Evolutionary conservation across 257 asterid species (phyloP).

Genomic region (Eustoma russellianum): DNA sequence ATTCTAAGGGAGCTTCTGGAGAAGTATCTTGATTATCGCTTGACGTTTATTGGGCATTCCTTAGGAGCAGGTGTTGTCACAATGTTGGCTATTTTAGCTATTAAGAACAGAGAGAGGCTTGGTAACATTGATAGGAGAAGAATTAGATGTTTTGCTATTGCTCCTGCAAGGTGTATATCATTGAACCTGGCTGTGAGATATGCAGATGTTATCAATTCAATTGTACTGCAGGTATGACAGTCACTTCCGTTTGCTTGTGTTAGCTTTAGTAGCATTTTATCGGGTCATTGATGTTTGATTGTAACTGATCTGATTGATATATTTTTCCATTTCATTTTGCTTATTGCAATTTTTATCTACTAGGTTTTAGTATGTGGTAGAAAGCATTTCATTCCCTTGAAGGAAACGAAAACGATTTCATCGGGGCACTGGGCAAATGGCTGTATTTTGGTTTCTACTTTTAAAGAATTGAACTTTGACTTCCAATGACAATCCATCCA

Average conservation of each 20-base stretch:
- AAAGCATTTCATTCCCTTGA: no score
- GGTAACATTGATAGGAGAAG: slow-evolving; percentile 68
- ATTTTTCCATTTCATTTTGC: no score
- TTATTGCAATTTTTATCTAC: no score
- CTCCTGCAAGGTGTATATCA: slow-evolving; percentile 94
- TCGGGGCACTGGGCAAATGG: no score
- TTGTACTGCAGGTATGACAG: slow-evolving; percentile 78
- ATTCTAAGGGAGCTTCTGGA: slow-evolving; percentile 46
- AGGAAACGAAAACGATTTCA: no score
- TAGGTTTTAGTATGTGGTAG: no score
- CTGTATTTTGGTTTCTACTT: no score
- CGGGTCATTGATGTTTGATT: no score
- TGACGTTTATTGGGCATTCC: slow-evolving; percentile 94
- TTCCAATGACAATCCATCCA: no score
- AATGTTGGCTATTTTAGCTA: slow-evolving; percentile 62
- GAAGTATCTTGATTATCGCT: slow-evolving; percentile 41
- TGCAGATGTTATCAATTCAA: slow-evolving; percentile 86
- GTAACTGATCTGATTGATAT: no score
- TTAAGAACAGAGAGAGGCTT: slow-evolving; percentile 62
- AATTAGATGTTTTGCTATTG: slow-evolving; percentile 89
- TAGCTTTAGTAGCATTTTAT: neutral
- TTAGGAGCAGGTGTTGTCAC: slow-evolving; percentile 96
- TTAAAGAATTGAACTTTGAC: neutral
- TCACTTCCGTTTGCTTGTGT: neutral
- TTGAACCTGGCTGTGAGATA: slow-evolving; percentile 90